Conservation (phyloP, 257 asterid genomes). For the Cordia subcordata region DNA sequence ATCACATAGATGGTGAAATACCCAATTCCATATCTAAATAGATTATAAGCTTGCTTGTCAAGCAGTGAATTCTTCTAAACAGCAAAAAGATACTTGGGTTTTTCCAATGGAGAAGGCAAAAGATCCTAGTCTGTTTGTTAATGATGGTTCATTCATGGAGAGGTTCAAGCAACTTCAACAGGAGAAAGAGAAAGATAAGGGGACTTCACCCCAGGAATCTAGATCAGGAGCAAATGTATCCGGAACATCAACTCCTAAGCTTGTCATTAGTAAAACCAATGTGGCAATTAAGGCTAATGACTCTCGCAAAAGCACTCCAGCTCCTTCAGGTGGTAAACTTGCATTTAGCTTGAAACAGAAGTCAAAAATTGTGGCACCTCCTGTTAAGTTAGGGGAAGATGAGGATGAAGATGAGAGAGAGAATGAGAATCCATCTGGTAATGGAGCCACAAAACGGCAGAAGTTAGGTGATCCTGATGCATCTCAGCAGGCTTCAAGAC, state of each 20-base stretch:
- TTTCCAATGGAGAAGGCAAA: constrained; percentile 67
- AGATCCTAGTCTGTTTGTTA: constrained; percentile 61
- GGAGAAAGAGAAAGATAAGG: constrained; percentile 48
- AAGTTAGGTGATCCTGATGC: constrained; percentile 46
- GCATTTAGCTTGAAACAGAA: constrained; percentile 93
- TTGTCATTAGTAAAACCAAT: constrained; percentile 46
- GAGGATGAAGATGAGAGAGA: constrained; percentile 67
- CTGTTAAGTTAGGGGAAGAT: constrained; percentile 73
- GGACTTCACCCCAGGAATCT: constrained; percentile 35
- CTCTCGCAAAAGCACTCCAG: constrained; percentile 34
- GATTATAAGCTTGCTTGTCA: constrained; percentile 66
- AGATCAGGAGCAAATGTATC: constrained; percentile 36
- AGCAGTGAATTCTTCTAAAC: constrained; percentile 48
- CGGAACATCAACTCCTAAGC: constrained; percentile 57
- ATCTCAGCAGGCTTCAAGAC: constrained; percentile 41
- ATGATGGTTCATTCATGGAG: constrained; percentile 98
- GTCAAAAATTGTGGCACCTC: constrained; percentile 63
- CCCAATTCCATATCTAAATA: constrained; percentile 38
- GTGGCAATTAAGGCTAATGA: constrained; percentile 39
- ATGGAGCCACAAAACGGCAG: constrained; percentile 62
- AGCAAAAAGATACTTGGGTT: constrained; percentile 34
- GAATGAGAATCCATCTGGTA: constrained; percentile 52
- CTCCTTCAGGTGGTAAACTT: constrained; percentile 67
- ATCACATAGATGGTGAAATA: constrained; percentile 12
- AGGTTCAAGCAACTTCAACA: constrained; percentile 89